Percentiles rank a stretch among this genome's conserved stretches.
These are phyloP conservation scores for Botrytis deweyae DNA, from an alignment of 2,329 filamentous ascomycete species.

Conservation along the genomic window DNA sequence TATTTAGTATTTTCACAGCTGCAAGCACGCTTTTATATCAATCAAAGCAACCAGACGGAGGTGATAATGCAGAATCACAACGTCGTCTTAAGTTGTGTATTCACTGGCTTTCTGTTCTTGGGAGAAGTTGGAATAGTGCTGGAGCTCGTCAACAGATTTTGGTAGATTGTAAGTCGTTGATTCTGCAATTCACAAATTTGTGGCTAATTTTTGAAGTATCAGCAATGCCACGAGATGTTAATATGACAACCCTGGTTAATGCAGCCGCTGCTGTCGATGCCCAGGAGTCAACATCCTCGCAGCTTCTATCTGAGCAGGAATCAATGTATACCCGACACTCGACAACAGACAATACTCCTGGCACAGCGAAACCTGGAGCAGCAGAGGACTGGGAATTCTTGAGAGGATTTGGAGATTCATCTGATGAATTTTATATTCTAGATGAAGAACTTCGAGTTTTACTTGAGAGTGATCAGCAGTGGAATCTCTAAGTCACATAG, in stretches of 20 bases:
- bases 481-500: slow-evolving; percentile 17
- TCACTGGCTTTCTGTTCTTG: slow-evolving; percentile 37
- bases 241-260: slow-evolving; percentile 11
- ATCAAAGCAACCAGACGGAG: slow-evolving; percentile 25
- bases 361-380: background rate
- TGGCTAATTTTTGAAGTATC: slow-evolving; percentile 15
- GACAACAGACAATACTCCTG: background rate
- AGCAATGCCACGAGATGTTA: slow-evolving; percentile 18
- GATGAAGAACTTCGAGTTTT: slow-evolving; percentile 36
- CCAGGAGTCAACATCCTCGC: background rate
- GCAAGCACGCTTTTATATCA: slow-evolving; percentile 36
- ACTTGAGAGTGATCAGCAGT: slow-evolving; percentile 27
- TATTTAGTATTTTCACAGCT: slow-evolving; percentile 37
- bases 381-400: slow-evolving; percentile 37
- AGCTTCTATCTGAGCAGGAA: slow-evolving; percentile 11
- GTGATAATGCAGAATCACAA: slow-evolving; percentile 26
- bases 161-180: slow-evolving; percentile 33
- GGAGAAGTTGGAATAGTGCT: slow-evolving; percentile 38
- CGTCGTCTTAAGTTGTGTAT: slow-evolving; percentile 35
- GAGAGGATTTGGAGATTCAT: slow-evolving; percentile 35
- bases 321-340: slow-evolving; percentile 1
- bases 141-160: slow-evolving; percentile 36
- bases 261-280: slow-evolving; percentile 1
- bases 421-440: slow-evolving; percentile 37
- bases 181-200: slow-evolving; percentile 29